Conservation (phyloP, 495 filamentous ascomycete species). For the Neurospora terricola region DNA sequence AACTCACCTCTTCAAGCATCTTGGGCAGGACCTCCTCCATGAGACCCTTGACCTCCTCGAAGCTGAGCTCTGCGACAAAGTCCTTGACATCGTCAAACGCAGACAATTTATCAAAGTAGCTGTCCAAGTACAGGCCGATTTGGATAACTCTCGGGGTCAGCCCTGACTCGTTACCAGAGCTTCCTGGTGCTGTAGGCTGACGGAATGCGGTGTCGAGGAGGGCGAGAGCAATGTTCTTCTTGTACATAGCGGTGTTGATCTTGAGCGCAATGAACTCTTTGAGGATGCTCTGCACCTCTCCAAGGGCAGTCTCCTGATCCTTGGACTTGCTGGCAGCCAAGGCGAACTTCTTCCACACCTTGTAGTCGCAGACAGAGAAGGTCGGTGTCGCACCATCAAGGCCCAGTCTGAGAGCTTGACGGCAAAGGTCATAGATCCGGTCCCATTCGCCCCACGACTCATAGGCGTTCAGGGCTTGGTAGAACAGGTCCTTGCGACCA, state of each 20-base stretch:
- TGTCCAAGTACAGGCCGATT: constrained; percentile 22
- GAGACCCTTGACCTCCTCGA: constrained; percentile 20
- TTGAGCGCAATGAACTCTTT: constrained; percentile 19
- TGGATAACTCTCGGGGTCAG: constrained; percentile 19
- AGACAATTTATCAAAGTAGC: constrained; percentile 22
- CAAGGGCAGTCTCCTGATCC: constrained; percentile 19
- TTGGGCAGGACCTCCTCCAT: constrained; percentile 18
- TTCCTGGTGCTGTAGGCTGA: constrained; percentile 2
- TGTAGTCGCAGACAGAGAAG: constrained; percentile 26
- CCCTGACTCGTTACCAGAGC: constrained; percentile 2
- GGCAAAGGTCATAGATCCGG: constrained; percentile 23
- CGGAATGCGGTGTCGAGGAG: constrained; percentile 17
- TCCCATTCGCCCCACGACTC: constrained; percentile 24
- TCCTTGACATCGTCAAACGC: constrained; percentile 27
- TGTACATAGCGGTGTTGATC: constrained; percentile 20
- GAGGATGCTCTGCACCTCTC: constrained; percentile 17
- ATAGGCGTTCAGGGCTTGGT: constrained; percentile 17
- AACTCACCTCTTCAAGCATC: constrained; percentile 16
- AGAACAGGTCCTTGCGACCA: constrained; percentile 24
- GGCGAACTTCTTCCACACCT: constrained; percentile 20
- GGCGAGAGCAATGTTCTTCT: constrained; percentile 22
- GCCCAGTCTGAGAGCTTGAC: constrained; percentile 14
- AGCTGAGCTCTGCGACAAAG: constrained; percentile 21
- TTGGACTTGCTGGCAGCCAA: constrained; percentile 20
- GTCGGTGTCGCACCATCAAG: constrained; percentile 13